phyloP scores from a whole-genome alignment of 805 yeast species.

The Wickerhamomyces rabaulensis region DNA sequence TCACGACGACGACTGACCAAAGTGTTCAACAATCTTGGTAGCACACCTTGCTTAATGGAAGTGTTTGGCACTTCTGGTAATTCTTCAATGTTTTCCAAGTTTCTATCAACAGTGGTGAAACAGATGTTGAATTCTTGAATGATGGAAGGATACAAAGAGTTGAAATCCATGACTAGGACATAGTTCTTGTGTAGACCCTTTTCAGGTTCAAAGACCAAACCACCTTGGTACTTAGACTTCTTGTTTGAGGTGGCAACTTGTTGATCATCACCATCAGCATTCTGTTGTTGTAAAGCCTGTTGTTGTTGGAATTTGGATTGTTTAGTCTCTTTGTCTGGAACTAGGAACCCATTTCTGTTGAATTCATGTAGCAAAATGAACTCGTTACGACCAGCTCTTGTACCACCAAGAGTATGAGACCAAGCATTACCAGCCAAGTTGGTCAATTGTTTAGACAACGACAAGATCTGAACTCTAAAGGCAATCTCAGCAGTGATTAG shows the following conservation, averaged over 20 bases:
- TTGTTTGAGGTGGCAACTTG: constrained; percentile 46
- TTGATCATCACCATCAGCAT: constrained; percentile 31
- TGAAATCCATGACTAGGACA: constrained; percentile 95
- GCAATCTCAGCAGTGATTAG: constrained; percentile 73
- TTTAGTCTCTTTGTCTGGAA: constrained; percentile 74
- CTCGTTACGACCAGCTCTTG: constrained; percentile 94
- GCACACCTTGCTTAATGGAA: constrained; percentile 65
- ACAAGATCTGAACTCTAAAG: constrained; percentile 75
- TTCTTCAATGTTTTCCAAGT: constrained; percentile 47
- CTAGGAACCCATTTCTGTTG: constrained; percentile 67
- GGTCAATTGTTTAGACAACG: constrained; percentile 87
- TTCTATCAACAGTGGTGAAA: constrained; percentile 88
- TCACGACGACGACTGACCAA: constrained; percentile 89
- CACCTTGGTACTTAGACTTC: constrained; percentile 83
- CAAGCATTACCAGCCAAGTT: constrained; percentile 96
- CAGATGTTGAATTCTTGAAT: constrained; percentile 97
- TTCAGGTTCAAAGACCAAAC: constrained; percentile 94
- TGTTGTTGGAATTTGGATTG: constrained; percentile 32
- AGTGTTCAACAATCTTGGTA: constrained; percentile 77
- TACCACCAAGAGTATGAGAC: constrained; percentile 92
- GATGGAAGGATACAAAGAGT: constrained; percentile 93
- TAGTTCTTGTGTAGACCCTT: constrained; percentile 88
- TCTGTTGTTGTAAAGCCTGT: constrained; percentile 15
- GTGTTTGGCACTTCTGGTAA: constrained; percentile 65
- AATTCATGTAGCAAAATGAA: constrained; percentile 90